A percentile compares a stretch with the other conserved stretches of the same genome.
phyloP scores from a whole-genome alignment of 768 basidiomycete genomes.

The Amanita inopinata region DNA sequence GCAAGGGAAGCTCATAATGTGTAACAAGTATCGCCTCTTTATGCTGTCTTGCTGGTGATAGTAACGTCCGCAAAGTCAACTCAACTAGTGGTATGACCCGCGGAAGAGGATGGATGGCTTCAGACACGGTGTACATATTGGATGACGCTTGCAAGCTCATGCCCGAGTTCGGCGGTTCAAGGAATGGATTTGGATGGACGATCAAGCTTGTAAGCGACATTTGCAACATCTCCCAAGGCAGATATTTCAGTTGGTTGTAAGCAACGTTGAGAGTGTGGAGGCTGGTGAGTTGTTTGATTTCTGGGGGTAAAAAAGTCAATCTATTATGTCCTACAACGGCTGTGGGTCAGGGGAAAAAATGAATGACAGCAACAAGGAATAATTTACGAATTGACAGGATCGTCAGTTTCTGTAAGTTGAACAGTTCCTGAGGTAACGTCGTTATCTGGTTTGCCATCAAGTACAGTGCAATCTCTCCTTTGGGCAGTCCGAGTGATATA shows the following conservation, averaged over 20 bases:
- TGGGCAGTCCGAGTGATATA: constrained; percentile 27
- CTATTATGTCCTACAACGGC: constrained; percentile 45
- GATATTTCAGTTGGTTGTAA: constrained; percentile 44
- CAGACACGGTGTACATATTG: constrained; percentile 23
- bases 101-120: constrained; percentile 14
- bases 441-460: constrained; percentile 46
- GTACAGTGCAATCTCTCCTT: constrained; percentile 45
- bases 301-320: constrained; percentile 50
- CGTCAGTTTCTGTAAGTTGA: constrained; percentile 45
- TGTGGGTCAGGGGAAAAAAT: neutral
- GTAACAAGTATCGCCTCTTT: constrained; percentile 27
- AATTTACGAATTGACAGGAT: constrained; percentile 56
- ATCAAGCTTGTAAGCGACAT: constrained; percentile 41
- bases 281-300: constrained; percentile 42
- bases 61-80: constrained; percentile 3
- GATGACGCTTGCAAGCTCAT: too few relatives aligned
- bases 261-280: constrained; percentile 55
- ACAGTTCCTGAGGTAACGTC: constrained; percentile 46
- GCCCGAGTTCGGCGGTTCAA: constrained; percentile 22
- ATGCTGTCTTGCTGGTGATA: constrained; percentile 14
- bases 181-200: constrained; percentile 55
- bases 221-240: constrained; percentile 57
- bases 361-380: neutral
- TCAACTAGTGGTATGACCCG: constrained; percentile 8
- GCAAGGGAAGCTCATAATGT: constrained; percentile 11